Base-by-base conservation (phyloP, 495 filamentous ascomycete species). In the Neurospora tetraspora region DNA sequence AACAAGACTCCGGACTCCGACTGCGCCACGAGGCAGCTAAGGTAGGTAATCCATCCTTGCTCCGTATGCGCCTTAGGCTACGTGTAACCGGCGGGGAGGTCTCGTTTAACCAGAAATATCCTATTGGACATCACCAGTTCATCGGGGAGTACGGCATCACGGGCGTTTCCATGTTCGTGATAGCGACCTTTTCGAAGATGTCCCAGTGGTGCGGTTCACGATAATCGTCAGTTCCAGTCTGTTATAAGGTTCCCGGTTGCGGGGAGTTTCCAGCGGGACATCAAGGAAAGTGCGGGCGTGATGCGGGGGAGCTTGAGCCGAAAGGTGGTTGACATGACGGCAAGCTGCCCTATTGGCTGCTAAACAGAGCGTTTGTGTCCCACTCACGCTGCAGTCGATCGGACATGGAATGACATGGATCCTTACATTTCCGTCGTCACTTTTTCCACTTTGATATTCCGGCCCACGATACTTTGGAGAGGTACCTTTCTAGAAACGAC, bases 71-170 rank as follows among this genome's bases (percentile, higher is more conserved):
- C 14, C 53, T 1, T 65, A 65, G 14, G 53, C 53, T 65, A 65
- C 53, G 53, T 65, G 53, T 65, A 65, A 34, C 53, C 53, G 27
- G 53, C 53, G 27, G 53, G 27, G 53, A 34, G 53, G 53, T 34
- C 7, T 65, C 9, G 43, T 72, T 76, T 74, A 76, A 76, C 75
- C 75, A 76, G 59, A 69, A 38, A 20, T 43, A 73, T 70, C 68
- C 40, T 69, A 74, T 76, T 72, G 72, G 74, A 68, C 2, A 61
- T 27, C 18, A 10, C 27, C 37, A 14, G 31, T 71, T 34, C 9
- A 38, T n/a, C 39, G 39, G 53, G 40, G 43, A 4, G 68, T 65
- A 70, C 69, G 69, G 68, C 45, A 71, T 20, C 69, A 42, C 37
- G 39, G 39, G 68, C 43, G 12, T 74, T 74, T 68, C 75, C 73